Base-by-base conservation (phyloP, 2,329 filamentous ascomycete genomes). In the Hymenoscyphus linearis region DNA sequence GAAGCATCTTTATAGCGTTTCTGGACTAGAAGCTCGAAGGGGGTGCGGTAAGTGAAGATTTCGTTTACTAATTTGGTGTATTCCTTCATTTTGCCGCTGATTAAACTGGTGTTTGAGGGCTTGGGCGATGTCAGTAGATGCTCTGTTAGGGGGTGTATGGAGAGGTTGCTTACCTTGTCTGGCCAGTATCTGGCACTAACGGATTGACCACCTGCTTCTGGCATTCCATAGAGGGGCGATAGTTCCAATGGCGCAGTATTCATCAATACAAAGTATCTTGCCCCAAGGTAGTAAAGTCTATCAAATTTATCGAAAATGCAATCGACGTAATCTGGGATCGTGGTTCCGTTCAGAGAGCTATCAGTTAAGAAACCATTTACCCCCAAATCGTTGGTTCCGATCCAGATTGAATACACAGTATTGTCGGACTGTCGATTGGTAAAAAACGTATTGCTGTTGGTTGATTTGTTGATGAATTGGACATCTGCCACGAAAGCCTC, bases 311-410 rank as follows among this genome's bases (percentile, higher is more conserved):
- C 71, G 76, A 86, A 91, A 1, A 91, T 77, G 70, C 89, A 93
- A 64, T 87, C 82, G 2, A 85, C 79, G 69, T 87, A 91, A 69
- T 86, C 81, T 1, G 79, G 76, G 5, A 92, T 79, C 1, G 82
- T 86, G 26, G 84, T 85, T 13, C 80, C 82, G 0, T 68, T 56
- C 27, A 70, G 73, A 70, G 91, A 86, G 26, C 78, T 79, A 70
- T 91, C 87, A 4, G 81, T 84, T 35, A 93, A 72, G 70, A 92
- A 88, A 9, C 82, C 87, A 57, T 79, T 74, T 60, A 78, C 79
- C 25, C 89, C 89, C 10, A 93, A 77, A 69, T 95, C 90, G 70
- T 93, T 93, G 26, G 89, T 92, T 2, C 90, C 90, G 68, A 93
- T 91, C 88, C 88, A 93, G 57, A 93, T 81, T 1, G 85, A 80